A percentile compares a stretch with the other conserved stretches of the same genome.
Conservation (phyloP, 768 basidiomycete species). For the Amanita muscaria region DNA sequence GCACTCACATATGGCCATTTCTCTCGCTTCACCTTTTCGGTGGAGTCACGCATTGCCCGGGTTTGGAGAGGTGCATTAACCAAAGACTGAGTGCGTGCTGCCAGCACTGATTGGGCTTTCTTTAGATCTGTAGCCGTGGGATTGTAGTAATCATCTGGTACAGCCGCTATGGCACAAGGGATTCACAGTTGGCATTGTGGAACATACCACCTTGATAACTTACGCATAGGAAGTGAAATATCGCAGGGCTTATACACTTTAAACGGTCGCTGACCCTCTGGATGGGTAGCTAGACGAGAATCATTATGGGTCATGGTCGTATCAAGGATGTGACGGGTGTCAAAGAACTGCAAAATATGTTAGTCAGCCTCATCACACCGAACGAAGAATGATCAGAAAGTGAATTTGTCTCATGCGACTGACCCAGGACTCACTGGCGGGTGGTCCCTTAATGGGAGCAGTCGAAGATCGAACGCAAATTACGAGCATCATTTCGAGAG, state of each 20-base stretch:
- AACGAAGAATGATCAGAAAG: slow-evolving; percentile 33
- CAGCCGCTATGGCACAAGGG: slow-evolving; percentile 25
- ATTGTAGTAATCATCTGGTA: slow-evolving; percentile 69
- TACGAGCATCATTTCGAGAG: slow-evolving; percentile 51
- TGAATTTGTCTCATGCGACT: slow-evolving; percentile 61
- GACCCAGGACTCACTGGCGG: slow-evolving; percentile 67
- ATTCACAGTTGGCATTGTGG: not conserved
- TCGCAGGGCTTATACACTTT: slow-evolving; percentile 41
- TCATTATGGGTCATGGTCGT: not conserved
- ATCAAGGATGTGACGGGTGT: too few relatives aligned
- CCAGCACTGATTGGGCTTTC: slow-evolving; percentile 53
- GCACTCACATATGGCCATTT: slow-evolving; percentile 64
- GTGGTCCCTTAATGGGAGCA: slow-evolving; percentile 59
- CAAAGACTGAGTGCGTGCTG: slow-evolving; percentile 53
- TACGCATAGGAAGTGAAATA: slow-evolving; percentile 24
- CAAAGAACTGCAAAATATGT: not conserved
- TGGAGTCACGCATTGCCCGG: slow-evolving; percentile 53
- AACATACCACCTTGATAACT: slow-evolving; percentile 15
- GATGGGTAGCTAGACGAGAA: not conserved
- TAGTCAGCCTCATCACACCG: slow-evolving; percentile 13
- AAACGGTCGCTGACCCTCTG: slow-evolving; percentile 20
- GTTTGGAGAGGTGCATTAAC: slow-evolving; percentile 64
- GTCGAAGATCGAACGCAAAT: slow-evolving; percentile 81
- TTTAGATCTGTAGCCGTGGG: slow-evolving; percentile 66
- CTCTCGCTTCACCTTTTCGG: slow-evolving; percentile 48